Percentiles rank a stretch among this genome's conserved stretches.
These are phyloP conservation scores for Croton setiger DNA, from an alignment of 441 rosid species.

Conservation along the genomic window DNA sequence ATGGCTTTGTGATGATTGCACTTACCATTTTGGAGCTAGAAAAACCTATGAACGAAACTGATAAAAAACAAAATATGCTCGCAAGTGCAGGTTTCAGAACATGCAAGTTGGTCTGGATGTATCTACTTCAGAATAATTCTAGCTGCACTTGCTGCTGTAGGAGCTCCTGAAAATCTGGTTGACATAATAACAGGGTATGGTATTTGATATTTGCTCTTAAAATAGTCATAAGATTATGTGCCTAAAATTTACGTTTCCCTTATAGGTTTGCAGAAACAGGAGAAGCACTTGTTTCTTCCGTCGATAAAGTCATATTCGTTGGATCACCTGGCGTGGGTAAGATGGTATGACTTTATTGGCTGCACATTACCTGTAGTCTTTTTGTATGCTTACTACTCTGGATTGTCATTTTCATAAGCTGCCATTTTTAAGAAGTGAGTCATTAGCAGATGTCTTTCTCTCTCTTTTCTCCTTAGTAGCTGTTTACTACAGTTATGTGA, in stretches of 20 bases:
- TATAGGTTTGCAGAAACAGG: conserved; percentile 92
- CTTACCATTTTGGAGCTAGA: not conserved
- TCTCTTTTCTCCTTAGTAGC: not conserved
- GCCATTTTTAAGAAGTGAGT: not conserved
- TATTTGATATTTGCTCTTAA: conserved; percentile 12
- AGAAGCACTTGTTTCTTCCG: conserved; percentile 90
- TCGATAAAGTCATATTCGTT: conserved; percentile 92
- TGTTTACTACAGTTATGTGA: not conserved
- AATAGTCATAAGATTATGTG: conserved; percentile 10
- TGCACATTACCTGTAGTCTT: not conserved
- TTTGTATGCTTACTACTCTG: not conserved
- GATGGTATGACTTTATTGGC: conserved; percentile 51
- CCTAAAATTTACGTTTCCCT: conserved; percentile 23
- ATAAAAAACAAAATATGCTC: conserved; percentile 19
- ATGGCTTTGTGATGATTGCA: not conserved
- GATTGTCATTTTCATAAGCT: not conserved
- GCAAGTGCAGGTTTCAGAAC: conserved; percentile 72
- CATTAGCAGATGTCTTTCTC: not conserved
- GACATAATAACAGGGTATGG: conserved; percentile 89
- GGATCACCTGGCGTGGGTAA: conserved; percentile 97
- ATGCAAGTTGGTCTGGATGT: conserved; percentile 98
- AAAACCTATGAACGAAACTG: not conserved
- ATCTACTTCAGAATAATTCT: conserved; percentile 93
- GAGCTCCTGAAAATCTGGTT: conserved; percentile 96
- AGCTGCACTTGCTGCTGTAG: conserved; percentile 95